phyloP scores from a whole-genome alignment of 1,284 basidiomycete species.

The Porogramme epimiltina region DNA sequence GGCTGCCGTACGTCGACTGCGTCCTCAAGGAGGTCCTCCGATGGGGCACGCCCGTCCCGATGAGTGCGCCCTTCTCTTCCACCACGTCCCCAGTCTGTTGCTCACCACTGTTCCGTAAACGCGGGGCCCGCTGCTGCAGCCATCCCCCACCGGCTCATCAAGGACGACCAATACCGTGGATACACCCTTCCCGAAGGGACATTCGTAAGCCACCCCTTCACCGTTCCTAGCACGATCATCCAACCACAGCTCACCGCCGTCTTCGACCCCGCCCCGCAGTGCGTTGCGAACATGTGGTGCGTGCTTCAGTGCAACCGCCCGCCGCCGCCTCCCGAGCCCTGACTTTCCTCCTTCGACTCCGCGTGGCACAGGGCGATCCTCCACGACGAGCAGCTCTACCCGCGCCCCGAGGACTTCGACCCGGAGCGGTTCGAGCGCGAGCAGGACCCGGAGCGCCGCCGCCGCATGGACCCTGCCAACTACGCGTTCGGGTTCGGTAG shows the following conservation, averaged over 20 bases:
- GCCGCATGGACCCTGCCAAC: slow-evolving; percentile 6
- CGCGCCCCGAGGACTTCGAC: slow-evolving; percentile 5
- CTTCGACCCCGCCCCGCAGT: too few relatives aligned
- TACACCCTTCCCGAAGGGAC: slow-evolving; percentile 3
- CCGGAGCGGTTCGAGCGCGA: slow-evolving; percentile 9
- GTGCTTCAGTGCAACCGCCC: background rate
- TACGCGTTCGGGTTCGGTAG: slow-evolving; percentile 18
- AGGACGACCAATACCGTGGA: slow-evolving; percentile 6
- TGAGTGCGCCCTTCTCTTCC: slow-evolving; percentile 3
- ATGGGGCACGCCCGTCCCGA: slow-evolving; percentile 11
- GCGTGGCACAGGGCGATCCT: slow-evolving; percentile 7
- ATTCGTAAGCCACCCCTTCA: too few relatives aligned
- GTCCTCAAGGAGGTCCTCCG: slow-evolving; percentile 7
- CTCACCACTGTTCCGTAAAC: too few relatives aligned
- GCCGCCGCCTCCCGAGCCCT: background rate
- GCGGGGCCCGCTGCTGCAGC: background rate
- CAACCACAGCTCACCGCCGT: too few relatives aligned
- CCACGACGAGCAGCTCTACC: slow-evolving; percentile 14
- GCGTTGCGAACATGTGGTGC: slow-evolving; percentile 4
- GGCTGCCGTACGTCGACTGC: slow-evolving; percentile 6
- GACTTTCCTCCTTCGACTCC: too few relatives aligned
- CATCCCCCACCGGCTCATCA: slow-evolving; percentile 2
- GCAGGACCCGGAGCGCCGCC: background rate
- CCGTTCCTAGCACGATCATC: too few relatives aligned
- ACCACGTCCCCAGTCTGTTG: too few relatives aligned